Evolutionary conservation across 2,329 filamentous ascomycete species (phyloP).

Genomic region (Botrytis tulipae): DNA sequence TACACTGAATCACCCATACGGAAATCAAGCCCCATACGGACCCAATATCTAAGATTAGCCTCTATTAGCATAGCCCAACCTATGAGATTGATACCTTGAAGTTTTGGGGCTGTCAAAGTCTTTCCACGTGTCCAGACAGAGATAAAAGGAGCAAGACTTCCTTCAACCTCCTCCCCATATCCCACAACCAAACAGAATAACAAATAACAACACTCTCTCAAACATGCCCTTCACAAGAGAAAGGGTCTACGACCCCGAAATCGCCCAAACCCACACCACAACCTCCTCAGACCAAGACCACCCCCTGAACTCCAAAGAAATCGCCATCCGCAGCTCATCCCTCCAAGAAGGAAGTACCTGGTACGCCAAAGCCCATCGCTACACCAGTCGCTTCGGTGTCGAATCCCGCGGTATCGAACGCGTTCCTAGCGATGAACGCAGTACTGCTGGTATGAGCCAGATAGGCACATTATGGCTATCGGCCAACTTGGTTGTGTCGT

Average conservation of each 20-base stretch:
- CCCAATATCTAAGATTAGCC: too few species aligned
- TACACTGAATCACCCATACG: background rate
- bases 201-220: background rate
- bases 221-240: conserved; percentile 1
- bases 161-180: background rate
- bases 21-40: background rate
- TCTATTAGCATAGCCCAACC: background rate
- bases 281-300: conserved; percentile 3
- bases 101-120: background rate
- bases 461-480: conserved; percentile 73
- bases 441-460: conserved; percentile 62
- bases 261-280: conserved; percentile 13
- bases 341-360: conserved; percentile 55
- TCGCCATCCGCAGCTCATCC: conserved; percentile 53
- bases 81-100: background rate
- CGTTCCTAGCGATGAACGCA: conserved; percentile 67
- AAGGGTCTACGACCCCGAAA: conserved; percentile 12
- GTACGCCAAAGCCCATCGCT: conserved; percentile 59
- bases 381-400: conserved; percentile 64
- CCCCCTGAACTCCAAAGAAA: background rate
- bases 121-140: background rate
- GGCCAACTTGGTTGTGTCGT: conserved; percentile 74
- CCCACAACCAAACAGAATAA: background rate
- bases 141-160: background rate
- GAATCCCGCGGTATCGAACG: conserved; percentile 76